Conservation (phyloP, 768 basidiomycete genomes). For the Trametes villosa region DNA sequence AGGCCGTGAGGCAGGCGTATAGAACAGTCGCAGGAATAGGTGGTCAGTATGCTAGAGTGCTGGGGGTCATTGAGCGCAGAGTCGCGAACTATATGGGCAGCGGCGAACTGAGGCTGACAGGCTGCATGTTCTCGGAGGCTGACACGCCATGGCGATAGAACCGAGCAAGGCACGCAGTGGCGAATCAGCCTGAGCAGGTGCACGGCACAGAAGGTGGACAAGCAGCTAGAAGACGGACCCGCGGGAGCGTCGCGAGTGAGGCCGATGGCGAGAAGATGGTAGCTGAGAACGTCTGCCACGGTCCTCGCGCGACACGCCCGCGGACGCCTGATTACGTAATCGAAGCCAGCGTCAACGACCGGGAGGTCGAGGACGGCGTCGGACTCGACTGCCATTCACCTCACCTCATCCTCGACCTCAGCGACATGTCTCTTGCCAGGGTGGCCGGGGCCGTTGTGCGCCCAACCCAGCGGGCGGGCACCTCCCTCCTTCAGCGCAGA, state of each 20-base stretch:
- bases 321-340: constrained; percentile 13
- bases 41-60: constrained; percentile 21
- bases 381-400: constrained; percentile 10
- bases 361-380: constrained; percentile 1
- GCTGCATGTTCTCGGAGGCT: constrained; percentile 1
- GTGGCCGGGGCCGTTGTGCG: constrained; percentile 37
- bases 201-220: constrained; percentile 2
- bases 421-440: constrained; percentile 49
- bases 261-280: neutral
- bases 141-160: constrained; percentile 7
- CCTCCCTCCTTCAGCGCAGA: constrained; percentile 44
- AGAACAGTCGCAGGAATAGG: neutral
- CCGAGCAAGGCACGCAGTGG: constrained; percentile 4
- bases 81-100: neutral
- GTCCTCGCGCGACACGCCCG: neutral
- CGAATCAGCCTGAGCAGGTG: neutral
- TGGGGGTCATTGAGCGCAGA: neutral
- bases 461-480: constrained; percentile 35
- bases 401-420: constrained; percentile 3
- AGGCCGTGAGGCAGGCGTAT: neutral
- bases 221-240: constrained; percentile 7
- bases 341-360: neutral
- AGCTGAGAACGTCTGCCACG: neutral
- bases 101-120: constrained; percentile 2
- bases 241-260: neutral